These are phyloP conservation scores for Artemisia annua DNA, from an alignment of 129 eudicot genomes.

Conservation along the genomic window DNA sequence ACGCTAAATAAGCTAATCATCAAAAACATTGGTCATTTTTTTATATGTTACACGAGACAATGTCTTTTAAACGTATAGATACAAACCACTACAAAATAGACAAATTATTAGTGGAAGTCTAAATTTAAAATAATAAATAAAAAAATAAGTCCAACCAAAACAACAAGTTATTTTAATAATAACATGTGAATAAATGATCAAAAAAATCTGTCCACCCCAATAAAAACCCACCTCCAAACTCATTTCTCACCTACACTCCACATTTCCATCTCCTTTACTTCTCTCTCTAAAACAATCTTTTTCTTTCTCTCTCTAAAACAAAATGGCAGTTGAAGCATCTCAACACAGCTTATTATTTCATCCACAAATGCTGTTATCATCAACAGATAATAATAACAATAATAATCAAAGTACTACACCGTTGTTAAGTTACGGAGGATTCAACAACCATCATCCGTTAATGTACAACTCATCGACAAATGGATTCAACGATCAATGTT, in stretches of 20 bases:
- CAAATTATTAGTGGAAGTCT: too few relatives aligned
- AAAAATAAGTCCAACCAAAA: too few relatives aligned
- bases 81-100: too few relatives aligned
- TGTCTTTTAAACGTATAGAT: too few relatives aligned
- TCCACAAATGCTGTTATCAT: constrained; percentile 36
- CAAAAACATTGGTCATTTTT: too few relatives aligned
- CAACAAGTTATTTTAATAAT: too few relatives aligned
- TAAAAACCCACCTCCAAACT: constrained; percentile 30
- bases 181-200: too few relatives aligned
- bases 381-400: constrained; percentile 19
- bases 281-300: constrained; percentile 18
- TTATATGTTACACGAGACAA: too few relatives aligned
- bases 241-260: constrained; percentile 24
- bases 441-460: constrained; percentile 4
- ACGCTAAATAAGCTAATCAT: too few relatives aligned
- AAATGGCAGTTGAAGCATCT: constrained; percentile 41
- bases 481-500: too few relatives aligned
- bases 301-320: constrained; percentile 6
- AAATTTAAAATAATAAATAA: too few relatives aligned
- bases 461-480: too few relatives aligned
- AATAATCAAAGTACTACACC: constrained; percentile 1
- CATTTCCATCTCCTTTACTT: neutral
- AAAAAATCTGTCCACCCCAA: constrained; percentile 6
- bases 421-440: constrained; percentile 7
- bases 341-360: constrained; percentile 32